Conservation (phyloP, 2,329 filamentous ascomycete genomes). For the Exophiala calicioides region DNA sequence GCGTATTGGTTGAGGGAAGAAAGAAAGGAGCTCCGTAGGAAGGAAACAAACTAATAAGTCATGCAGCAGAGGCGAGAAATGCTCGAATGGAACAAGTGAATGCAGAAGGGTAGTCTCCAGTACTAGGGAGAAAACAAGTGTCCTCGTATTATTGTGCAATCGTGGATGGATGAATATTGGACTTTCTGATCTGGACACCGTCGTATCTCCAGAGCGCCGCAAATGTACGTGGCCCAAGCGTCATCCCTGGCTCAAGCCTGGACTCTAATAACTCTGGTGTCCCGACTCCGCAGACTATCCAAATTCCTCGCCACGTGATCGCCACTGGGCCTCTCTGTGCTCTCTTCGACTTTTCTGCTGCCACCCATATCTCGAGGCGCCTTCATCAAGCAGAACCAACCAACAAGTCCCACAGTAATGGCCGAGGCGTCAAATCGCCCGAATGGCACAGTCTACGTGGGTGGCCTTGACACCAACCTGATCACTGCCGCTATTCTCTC, state of each 20-base stretch:
- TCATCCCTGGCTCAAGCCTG: constrained; percentile 19
- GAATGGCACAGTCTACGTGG: constrained; percentile 90
- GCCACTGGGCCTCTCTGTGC: too few relatives aligned
- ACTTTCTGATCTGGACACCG: constrained; percentile 25
- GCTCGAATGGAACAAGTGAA: not conserved
- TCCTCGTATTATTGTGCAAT: constrained; percentile 5
- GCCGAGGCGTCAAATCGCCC: constrained; percentile 73
- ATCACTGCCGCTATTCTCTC: constrained; percentile 76
- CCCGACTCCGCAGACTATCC: too few relatives aligned
- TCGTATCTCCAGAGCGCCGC: constrained; percentile 18
- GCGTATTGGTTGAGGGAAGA: constrained; percentile 26
- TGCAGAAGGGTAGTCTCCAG: too few relatives aligned
- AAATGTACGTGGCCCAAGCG: constrained; percentile 18
- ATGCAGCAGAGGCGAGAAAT: constrained; percentile 14
- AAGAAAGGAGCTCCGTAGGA: constrained; percentile 18
- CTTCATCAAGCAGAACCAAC: too few relatives aligned
- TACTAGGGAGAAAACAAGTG: constrained; percentile 11
- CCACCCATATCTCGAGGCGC: too few relatives aligned
- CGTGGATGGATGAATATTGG: constrained; percentile 9
- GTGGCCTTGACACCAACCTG: constrained; percentile 72
- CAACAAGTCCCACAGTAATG: constrained; percentile 59
- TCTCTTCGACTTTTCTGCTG: not conserved
- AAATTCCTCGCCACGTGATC: too few relatives aligned
- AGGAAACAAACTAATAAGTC: constrained; percentile 17
- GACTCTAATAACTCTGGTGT: too few relatives aligned